These are phyloP conservation scores for Mycena latifolia DNA, from an alignment of 768 basidiomycete species.

Conservation along the genomic window DNA sequence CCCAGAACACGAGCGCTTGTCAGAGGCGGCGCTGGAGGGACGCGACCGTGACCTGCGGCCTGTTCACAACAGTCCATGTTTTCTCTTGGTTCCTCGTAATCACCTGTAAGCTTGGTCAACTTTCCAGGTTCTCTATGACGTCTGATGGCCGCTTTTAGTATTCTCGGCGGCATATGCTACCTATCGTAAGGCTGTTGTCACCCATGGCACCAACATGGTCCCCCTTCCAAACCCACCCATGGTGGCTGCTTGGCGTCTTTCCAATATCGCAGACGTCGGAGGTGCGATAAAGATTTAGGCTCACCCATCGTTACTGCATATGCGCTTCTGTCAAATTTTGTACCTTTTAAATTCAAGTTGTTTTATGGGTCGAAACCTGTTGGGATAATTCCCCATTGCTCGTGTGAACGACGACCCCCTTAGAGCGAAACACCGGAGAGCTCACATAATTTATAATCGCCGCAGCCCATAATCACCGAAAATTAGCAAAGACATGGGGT, in stretches of 20 bases:
- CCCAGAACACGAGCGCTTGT: neutral
- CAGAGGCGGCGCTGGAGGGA: neutral
- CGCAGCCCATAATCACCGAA: too few species aligned
- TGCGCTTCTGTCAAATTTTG: too few species aligned
- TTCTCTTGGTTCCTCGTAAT: conserved; percentile 26
- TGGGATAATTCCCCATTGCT: too few species aligned
- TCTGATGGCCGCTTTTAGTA: conserved; percentile 10
- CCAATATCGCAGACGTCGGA: conserved; percentile 3
- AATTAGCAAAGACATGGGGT: too few species aligned
- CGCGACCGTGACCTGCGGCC: conserved; percentile 3
- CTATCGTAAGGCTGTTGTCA: conserved; percentile 16
- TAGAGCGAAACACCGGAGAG: too few species aligned
- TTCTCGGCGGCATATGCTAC: too few species aligned
- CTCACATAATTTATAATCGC: too few species aligned
- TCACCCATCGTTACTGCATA: too few species aligned
- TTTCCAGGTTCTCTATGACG: neutral
- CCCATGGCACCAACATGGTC: conserved; percentile 13
- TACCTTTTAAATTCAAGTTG: too few species aligned
- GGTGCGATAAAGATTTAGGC: conserved; percentile 11
- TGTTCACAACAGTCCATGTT: conserved; percentile 12
- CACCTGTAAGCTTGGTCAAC: neutral
- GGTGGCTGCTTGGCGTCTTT: conserved; percentile 16
- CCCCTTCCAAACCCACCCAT: neutral
- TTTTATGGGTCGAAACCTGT: too few species aligned
- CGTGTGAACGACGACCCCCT: too few species aligned